Conservation (phyloP, 768 basidiomycete species). For the Gelatoporia subvermispora region DNA sequence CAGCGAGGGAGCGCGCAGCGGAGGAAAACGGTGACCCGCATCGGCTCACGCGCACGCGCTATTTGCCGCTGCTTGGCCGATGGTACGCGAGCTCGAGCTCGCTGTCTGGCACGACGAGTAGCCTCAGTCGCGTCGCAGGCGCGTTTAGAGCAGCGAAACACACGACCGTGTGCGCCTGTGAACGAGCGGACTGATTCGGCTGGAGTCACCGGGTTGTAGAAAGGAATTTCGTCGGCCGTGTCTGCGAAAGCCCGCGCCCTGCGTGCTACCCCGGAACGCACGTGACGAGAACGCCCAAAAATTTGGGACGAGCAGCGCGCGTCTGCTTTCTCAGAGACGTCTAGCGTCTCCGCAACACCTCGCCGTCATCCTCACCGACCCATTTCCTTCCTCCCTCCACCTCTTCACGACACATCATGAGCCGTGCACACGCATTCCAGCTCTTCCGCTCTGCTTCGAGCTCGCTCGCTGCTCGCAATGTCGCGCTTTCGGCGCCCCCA, state of each 20-base stretch:
- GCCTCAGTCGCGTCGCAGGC: not conserved
- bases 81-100: conserved; percentile 9
- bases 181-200: not conserved
- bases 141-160: no score
- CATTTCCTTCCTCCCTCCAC: conserved; percentile 6
- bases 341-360: conserved; percentile 10
- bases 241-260: not conserved
- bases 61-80: conserved; percentile 9
- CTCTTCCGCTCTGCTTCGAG: conserved; percentile 56
- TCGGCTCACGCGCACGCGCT: conserved; percentile 11
- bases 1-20: conserved; percentile 3
- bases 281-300: conserved; percentile 14
- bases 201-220: conserved; percentile 8
- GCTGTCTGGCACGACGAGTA: conserved; percentile 4
- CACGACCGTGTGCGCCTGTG: conserved; percentile 1
- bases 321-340: conserved; percentile 1
- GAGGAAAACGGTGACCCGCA: no score
- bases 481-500: conserved; percentile 34
- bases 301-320: conserved; percentile 8
- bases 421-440: conserved; percentile 44
- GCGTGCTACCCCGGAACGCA: conserved; percentile 1
- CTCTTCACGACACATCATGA: conserved; percentile 35
- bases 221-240: not conserved
- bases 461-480: conserved; percentile 45
- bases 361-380: conserved; percentile 12